Percentiles rank a stretch among this genome's conserved stretches.
phyloP scores from a whole-genome alignment of 1,139 yeast species.

The Diutina sp. region DNA sequence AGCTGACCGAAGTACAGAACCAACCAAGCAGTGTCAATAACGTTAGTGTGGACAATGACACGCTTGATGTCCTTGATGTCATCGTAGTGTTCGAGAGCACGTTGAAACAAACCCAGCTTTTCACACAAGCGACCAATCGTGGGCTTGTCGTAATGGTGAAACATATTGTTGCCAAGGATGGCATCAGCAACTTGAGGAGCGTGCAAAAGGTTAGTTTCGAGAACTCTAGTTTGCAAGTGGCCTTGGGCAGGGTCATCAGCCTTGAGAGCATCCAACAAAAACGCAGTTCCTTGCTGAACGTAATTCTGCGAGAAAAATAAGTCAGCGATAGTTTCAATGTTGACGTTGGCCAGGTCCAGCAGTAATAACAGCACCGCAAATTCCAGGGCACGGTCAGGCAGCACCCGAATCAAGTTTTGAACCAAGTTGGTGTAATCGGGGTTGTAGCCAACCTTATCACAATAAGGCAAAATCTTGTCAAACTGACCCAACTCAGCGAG shows the following conservation, averaged over 20 bases:
- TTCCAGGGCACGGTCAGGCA: conserved; percentile 97
- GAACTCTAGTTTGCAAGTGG: conserved; percentile 85
- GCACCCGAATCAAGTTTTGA: conserved; percentile 81
- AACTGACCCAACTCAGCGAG: conserved; percentile 95
- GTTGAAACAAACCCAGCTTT: conserved; percentile 85
- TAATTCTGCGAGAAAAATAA: conserved; percentile 89
- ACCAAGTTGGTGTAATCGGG: conserved; percentile 88
- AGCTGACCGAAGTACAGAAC: conserved; percentile 87
- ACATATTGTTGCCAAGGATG: conserved; percentile 89
- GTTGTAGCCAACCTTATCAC: conserved; percentile 76
- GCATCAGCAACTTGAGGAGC: conserved; percentile 99
- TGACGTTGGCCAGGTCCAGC: conserved; percentile 49
- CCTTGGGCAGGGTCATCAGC: conserved; percentile 93
- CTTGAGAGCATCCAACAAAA: conserved; percentile 88
- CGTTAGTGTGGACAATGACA: conserved; percentile 79
- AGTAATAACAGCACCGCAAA: conserved; percentile 81
- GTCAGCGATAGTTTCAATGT: conserved; percentile 82
- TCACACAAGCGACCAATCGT: conserved; percentile 88
- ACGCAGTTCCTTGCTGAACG: conserved; percentile 98
- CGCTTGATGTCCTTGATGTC: conserved; percentile 93
- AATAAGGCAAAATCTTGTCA: conserved; percentile 89
- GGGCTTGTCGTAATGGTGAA: conserved; percentile 89
- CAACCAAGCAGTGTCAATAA: conserved; percentile 87
- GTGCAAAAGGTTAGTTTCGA: conserved; percentile 84
- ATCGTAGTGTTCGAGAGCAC: conserved; percentile 92